Base-by-base conservation (phyloP, 345 rosid genomes). In the Psidium friedrichsthalianum region DNA sequence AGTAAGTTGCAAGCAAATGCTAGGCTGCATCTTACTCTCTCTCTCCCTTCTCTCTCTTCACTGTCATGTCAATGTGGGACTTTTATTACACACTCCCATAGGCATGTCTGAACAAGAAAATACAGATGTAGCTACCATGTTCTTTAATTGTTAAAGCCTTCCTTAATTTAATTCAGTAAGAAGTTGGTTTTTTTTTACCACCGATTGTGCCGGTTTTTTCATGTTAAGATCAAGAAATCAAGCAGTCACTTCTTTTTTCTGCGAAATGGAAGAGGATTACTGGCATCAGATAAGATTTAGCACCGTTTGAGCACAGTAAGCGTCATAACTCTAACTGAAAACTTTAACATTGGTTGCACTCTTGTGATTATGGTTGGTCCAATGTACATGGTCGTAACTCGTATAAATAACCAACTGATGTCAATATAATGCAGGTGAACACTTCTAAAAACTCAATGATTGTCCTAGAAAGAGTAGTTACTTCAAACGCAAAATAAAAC, bases 1-100 rank as follows among this genome's bases (percentile, higher is more conserved):
- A 64, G 76, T 64, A 64, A 15, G 22, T 64, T 16, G 6, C 3
- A 29, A 15, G 0, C 0, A 1, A 11, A 0, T 3, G 0, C 0
- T 0, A 7, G 5, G 22, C 42, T 2, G 76, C 42, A 0, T 15
- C 22, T 64, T 29, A 29, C 29, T 29, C 42, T 64, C 42, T 15
- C 76, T 7, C 76, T 29, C 32, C 5, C 76, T 29, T 29, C 42
- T 15, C 78, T 69, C 78, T 36, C 47, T 32, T 32, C 13, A 18
- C 47, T 13, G 0, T 36, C 4, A 18, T 36, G 78, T 8, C 47
- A 69, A 9, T 36, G 80, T 69, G 80, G 80, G 80, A 18, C 80
- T 32, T 44, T 69, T 44, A 12, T 69, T 8, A 8, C 47, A 4
- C 8, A 8, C 20, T 36, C 24, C 11, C 25, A 32, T 69, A 36